A percentile compares a stretch with the other conserved stretches of the same genome.
These are phyloP conservation scores for Fusarium avenaceum DNA, from an alignment of 2,329 filamentous ascomycete genomes.

Conservation along the genomic window DNA sequence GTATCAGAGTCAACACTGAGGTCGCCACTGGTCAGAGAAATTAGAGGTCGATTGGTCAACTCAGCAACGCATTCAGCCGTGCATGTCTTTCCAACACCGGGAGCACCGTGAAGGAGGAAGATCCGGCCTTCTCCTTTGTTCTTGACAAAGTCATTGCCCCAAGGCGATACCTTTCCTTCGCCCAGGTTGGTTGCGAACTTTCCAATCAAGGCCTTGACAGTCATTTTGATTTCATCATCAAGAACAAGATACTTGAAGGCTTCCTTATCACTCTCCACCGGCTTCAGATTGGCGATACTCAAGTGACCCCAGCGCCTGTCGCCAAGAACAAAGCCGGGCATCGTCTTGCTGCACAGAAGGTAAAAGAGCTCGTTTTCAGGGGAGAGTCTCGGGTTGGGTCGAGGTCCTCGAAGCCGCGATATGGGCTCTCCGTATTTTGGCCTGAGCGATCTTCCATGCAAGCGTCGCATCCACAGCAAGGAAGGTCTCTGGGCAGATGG, in stretches of 20 bases:
- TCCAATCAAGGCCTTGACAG: slow-evolving; percentile 62
- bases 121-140: slow-evolving; percentile 66
- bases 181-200: slow-evolving; percentile 58
- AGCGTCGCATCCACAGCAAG: slow-evolving; percentile 58
- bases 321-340: slow-evolving; percentile 62
- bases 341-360: slow-evolving; percentile 58
- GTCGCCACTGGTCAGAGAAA: slow-evolving; percentile 65
- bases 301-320: slow-evolving; percentile 62
- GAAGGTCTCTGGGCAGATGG: slow-evolving; percentile 57
- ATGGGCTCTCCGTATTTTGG: slow-evolving; percentile 50
- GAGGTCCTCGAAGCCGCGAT: slow-evolving; percentile 58
- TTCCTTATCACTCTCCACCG: slow-evolving; percentile 60
- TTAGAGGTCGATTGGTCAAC: slow-evolving; percentile 63
- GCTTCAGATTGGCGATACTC: slow-evolving; percentile 55
- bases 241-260: slow-evolving; percentile 66
- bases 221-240: slow-evolving; percentile 62
- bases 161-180: slow-evolving; percentile 58
- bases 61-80: slow-evolving; percentile 69
- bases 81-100: slow-evolving; percentile 70
- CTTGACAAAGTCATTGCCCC: slow-evolving; percentile 62
- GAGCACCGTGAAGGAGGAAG: slow-evolving; percentile 65
- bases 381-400: slow-evolving; percentile 54
- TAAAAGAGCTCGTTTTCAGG: slow-evolving; percentile 61
- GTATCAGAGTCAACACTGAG: slow-evolving; percentile 56
- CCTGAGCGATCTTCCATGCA: slow-evolving; percentile 50